phyloP scores from a whole-genome alignment of 108 stramenopile species.

The Stephanodiscus minutulus region DNA sequence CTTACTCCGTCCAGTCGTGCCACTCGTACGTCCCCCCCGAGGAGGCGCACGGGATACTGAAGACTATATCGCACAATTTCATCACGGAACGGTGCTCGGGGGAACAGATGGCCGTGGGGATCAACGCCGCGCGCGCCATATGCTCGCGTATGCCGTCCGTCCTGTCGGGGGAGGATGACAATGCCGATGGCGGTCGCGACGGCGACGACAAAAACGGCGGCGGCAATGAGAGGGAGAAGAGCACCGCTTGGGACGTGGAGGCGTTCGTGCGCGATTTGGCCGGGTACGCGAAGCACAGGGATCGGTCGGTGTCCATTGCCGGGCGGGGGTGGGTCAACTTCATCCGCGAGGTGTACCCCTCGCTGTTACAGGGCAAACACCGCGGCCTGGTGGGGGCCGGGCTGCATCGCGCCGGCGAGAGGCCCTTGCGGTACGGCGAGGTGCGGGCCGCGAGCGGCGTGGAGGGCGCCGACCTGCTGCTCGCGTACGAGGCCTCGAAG shows the following conservation, averaged over 20 bases:
- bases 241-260: constrained; percentile 77
- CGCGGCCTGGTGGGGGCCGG: constrained; percentile 86
- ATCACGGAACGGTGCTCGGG: constrained; percentile 88
- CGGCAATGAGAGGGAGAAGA: constrained; percentile 18
- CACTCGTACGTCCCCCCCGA: constrained; percentile 96
- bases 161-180: constrained; percentile 75
- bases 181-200: constrained; percentile 16
- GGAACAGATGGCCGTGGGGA: constrained; percentile 97
- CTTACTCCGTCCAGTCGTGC: constrained; percentile 95
- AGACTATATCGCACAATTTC: constrained; percentile 93
- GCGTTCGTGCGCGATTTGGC: constrained; percentile 96
- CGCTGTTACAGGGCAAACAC: constrained; percentile 89
- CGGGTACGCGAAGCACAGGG: constrained; percentile 86
- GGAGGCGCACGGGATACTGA: constrained; percentile 87
- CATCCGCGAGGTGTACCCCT: constrained; percentile 91
- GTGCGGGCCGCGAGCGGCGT: constrained; percentile 78
- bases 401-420: constrained; percentile 73
- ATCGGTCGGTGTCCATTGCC: constrained; percentile 93
- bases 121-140: constrained; percentile 94
- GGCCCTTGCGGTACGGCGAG: constrained; percentile 90
- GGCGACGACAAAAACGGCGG: constrained; percentile 4
- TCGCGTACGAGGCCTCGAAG: constrained; percentile 81
- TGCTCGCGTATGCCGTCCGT: constrained; percentile 85
- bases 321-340: constrained; percentile 91
- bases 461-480: constrained; percentile 93